Base-by-base conservation (phyloP, 2,329 filamentous ascomycete genomes). In the Talaromyces funiculosus region DNA sequence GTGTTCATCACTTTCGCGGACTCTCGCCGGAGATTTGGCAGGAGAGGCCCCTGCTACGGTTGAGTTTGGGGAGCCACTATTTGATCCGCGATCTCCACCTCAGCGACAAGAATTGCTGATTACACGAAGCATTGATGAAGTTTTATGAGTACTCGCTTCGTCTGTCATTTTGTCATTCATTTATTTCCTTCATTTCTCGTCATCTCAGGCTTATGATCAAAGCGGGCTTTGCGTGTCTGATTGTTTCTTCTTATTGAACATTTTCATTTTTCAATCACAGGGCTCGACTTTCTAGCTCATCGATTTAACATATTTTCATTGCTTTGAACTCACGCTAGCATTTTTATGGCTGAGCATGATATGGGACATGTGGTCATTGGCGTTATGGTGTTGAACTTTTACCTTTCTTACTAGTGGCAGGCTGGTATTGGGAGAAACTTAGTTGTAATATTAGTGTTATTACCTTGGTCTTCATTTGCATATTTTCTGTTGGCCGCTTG, bases 91-190 rank as follows among this genome's bases (percentile, higher is more conserved):
- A 57, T 77, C 75, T n/a, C 75, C 75, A 38, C 73, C 74, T 14
- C 69, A 70, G 51, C 69, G 72, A 40, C 67, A 67, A 20, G 75
- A 77, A 61, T 70, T 71, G 22, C 62, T 77, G 57, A 76, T 77
- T 61, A 75, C 77, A 74, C 74, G 75, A 69, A 77, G 72, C 64
- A 77, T 77, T 68, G 75, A 77, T 64, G 75, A 77, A 68, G 76
- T 77, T 67, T 68, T 77, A 63, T 77, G 70, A 74, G 67, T 61
- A 35, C 20, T 22, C 4, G 8, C 29, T 31, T 42, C 14, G 37
- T 33, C 29, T 9, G 12, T n/a, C 45, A 40, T 47, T 18, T 47
- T n/a, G n/a, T n/a, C 59, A 26, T 56, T 64, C 66, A 56, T 61
- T 65, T 67, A 43, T 60, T 61, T 64, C 62, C 63, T 61, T 57